Percentiles rank a stretch among this genome's conserved stretches.
These are phyloP conservation scores for Manihot esculenta DNA, from an alignment of 441 rosid genomes.

Conservation along the genomic window DNA sequence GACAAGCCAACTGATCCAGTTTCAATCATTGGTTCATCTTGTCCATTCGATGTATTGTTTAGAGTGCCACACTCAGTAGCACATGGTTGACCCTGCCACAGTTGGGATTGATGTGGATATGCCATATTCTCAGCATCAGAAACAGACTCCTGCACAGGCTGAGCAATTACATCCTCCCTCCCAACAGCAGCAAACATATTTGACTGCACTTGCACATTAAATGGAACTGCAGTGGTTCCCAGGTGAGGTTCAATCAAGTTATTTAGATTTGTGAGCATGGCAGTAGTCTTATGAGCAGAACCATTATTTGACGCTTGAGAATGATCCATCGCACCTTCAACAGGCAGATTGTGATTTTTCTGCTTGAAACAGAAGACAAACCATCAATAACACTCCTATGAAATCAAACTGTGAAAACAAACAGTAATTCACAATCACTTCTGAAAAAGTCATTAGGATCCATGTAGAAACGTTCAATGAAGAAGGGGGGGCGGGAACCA, in stretches of 20 bases:
- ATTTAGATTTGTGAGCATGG: slow-evolving; percentile 36
- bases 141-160: slow-evolving; percentile 39
- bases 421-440: not conserved
- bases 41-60: slow-evolving; percentile 35
- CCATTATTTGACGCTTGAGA: slow-evolving; percentile 49
- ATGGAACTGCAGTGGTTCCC: slow-evolving; percentile 36
- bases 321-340: slow-evolving; percentile 44
- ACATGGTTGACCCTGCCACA: slow-evolving; percentile 45
- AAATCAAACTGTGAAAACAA: slow-evolving; percentile 9
- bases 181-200: slow-evolving; percentile 37
- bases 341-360: slow-evolving; percentile 46
- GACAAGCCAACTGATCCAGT: slow-evolving; percentile 67
- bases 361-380: slow-evolving; percentile 31
- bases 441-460: not conserved
- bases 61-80: slow-evolving; percentile 31
- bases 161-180: slow-evolving; percentile 37
- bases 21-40: slow-evolving; percentile 40
- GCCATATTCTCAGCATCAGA: slow-evolving; percentile 46
- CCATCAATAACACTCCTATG: slow-evolving; percentile 8
- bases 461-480: slow-evolving; percentile 6
- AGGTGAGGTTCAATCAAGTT: slow-evolving; percentile 46
- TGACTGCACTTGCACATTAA: slow-evolving; percentile 37
- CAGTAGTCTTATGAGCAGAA: slow-evolving; percentile 43
- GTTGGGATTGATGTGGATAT: slow-evolving; percentile 45
- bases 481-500: too few relatives aligned